Conservation (phyloP, 805 yeast species). For the Lipomyces chichibuensis region DNA sequence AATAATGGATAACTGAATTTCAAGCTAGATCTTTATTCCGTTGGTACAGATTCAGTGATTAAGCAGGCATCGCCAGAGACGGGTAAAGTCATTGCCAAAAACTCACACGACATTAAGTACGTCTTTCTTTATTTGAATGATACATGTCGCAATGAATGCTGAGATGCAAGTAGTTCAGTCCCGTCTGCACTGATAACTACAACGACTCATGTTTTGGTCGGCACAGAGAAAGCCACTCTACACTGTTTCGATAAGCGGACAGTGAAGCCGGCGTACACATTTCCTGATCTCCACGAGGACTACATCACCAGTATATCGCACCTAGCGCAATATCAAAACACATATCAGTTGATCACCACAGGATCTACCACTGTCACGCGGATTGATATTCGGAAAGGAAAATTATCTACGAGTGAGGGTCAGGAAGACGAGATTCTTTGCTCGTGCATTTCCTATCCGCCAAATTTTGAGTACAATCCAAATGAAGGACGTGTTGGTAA, state of each 20-base stretch:
- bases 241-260: conserved; percentile 63
- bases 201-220: conserved; percentile 46
- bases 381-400: conserved; percentile 76
- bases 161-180: neutral
- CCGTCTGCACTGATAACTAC: conserved; percentile 43
- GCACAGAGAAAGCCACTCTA: conserved; percentile 71
- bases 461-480: conserved; percentile 29
- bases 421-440: conserved; percentile 92
- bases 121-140: neutral
- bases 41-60: conserved; percentile 78
- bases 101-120: conserved; percentile 37
- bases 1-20: conserved; percentile 13
- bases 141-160: neutral
- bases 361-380: conserved; percentile 83
- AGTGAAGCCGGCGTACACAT: conserved; percentile 54
- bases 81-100: conserved; percentile 74
- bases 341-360: conserved; percentile 74
- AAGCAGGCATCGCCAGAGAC: conserved; percentile 71
- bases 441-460: conserved; percentile 56
- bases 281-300: conserved; percentile 67
- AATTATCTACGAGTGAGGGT: conserved; percentile 71
- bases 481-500: neutral
- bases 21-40: conserved; percentile 53
- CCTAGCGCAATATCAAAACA: conserved; percentile 64
- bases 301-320: conserved; percentile 68